phyloP scores from a whole-genome alignment of 225 moss, liverwort and hornwort species.

The Physcomitrium patens region DNA sequence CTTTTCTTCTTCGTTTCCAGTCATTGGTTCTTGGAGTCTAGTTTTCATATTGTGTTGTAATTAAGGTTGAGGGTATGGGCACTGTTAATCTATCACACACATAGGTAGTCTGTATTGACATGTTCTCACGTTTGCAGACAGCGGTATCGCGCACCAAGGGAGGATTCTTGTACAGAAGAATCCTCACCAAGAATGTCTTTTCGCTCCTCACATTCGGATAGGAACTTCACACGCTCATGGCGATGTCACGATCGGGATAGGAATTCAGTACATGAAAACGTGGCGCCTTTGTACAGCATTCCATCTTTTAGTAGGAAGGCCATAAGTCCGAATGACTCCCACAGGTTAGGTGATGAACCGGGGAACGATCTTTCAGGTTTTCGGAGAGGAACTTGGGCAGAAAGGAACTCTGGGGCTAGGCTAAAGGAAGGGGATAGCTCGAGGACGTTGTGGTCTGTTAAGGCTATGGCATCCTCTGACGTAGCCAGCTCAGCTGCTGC shows the following conservation, averaged over 20 bases:
- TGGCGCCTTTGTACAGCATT: slow-evolving; percentile 33
- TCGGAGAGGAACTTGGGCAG: slow-evolving; percentile 37
- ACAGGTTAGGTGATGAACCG: slow-evolving; percentile 34
- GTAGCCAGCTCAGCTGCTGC: not conserved
- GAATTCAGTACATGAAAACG: slow-evolving; percentile 37
- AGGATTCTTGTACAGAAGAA: slow-evolving; percentile 33
- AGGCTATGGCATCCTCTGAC: slow-evolving; percentile 19
- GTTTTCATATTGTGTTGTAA: not conserved
- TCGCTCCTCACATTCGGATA: slow-evolving; percentile 29
- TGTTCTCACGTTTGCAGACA: slow-evolving; percentile 35
- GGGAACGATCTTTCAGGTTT: slow-evolving; percentile 24
- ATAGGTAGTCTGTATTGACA: slow-evolving; percentile 4
- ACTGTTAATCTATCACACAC: not conserved
- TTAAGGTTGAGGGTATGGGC: slow-evolving; percentile 12
- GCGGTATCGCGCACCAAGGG: slow-evolving; percentile 35
- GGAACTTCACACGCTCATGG: slow-evolving; percentile 12
- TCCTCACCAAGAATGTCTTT: slow-evolving; percentile 30
- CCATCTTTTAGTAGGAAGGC: slow-evolving; percentile 32
- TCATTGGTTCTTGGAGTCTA: slow-evolving; percentile 3
- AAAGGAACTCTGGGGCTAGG: slow-evolving; percentile 29
- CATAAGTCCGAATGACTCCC: slow-evolving; percentile 23
- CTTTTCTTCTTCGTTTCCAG: slow-evolving; percentile 5
- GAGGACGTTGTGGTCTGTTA: slow-evolving; percentile 22
- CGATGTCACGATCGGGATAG: slow-evolving; percentile 35
- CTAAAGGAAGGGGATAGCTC: slow-evolving; percentile 22